Base-by-base conservation (phyloP, 2,329 filamentous ascomycete genomes). In the Hypoxylon sp. region DNA sequence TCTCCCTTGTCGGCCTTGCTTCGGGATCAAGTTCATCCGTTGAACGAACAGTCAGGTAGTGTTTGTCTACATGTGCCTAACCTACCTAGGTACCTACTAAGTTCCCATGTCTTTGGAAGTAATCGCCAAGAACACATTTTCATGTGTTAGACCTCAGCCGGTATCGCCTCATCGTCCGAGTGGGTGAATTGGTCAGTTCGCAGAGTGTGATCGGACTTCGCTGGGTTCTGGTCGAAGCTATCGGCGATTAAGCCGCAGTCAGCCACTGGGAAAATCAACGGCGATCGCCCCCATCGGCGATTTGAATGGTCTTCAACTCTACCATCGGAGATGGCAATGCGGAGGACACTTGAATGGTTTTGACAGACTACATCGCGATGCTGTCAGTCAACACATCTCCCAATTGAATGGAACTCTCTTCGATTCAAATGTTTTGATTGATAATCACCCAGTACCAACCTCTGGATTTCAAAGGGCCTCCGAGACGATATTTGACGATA, bases 391-490 rank as follows among this genome's bases (percentile, higher is more conserved):
- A 19, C 19, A 2, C 15, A 5, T 35, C n/a, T 46, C 44, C 37
- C 10, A 44, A 44, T 42, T 21, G 51, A 27, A 35, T 7, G 37
- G 37, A 39, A 53, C 17, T 39, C 31, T 11, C 11, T 53, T 39
- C 51, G 15, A 31, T 55, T 17, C 17, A 1, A 46, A 46, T n/a
- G 15, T 42, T 24, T 32, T 39, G 21, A 17, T 55, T 46, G 37
- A 27, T 54, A 54, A 27, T 54, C 51, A 42, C 32, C 39, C 51
- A 24, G n/a, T 19, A 42, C 32, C 51, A 54, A 54, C 15, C 37
- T 17, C 37, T 5, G n/a, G 6, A 15, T n/a, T n/a, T 39, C 37
- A 39, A 39, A 15, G 37, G 37, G 15, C 37, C 6, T 39, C 6
- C 37, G 15, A 13, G n/a, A 17, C 37, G 15, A 21, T 21, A 54